Conservation (phyloP, 192 early-diverging fungal genomes). For the Neocallimastix lanati region DNA sequence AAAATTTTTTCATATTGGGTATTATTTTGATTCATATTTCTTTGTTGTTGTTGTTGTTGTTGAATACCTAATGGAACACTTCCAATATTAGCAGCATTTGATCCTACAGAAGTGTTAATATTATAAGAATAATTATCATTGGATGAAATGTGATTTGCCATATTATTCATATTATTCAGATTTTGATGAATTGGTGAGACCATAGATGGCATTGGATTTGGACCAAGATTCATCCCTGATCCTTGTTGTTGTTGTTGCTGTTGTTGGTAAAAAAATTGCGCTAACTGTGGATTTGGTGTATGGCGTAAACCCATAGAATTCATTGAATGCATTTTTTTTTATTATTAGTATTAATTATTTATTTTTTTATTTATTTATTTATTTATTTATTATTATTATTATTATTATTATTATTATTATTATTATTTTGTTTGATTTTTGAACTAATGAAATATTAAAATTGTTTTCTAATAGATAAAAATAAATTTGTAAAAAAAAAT, state of each 20-base stretch:
- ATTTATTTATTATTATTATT: too few relatives aligned
- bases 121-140: background rate
- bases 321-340: background rate
- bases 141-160: background rate
- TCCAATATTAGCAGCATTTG: background rate
- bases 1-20: background rate
- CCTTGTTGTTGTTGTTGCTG: background rate
- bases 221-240: background rate
- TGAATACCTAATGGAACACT: background rate
- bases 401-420: too few relatives aligned
- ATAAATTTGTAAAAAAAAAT: too few relatives aligned
- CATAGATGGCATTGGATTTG: background rate
- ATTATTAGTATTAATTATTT: too few relatives aligned
- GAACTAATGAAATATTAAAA: too few relatives aligned
- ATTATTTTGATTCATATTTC: background rate
- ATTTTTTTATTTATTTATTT: too few relatives aligned
- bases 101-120: background rate
- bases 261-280: background rate
- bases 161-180: background rate
- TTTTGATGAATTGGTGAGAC: background rate
- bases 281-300: background rate
- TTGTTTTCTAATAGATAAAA: too few relatives aligned
- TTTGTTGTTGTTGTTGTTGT: background rate
- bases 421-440: too few relatives aligned
- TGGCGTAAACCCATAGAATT: background rate